Evolutionary conservation across 164 flowering plant genomes (phyloP).

Genomic region (Cinnamomum micranthum): DNA sequence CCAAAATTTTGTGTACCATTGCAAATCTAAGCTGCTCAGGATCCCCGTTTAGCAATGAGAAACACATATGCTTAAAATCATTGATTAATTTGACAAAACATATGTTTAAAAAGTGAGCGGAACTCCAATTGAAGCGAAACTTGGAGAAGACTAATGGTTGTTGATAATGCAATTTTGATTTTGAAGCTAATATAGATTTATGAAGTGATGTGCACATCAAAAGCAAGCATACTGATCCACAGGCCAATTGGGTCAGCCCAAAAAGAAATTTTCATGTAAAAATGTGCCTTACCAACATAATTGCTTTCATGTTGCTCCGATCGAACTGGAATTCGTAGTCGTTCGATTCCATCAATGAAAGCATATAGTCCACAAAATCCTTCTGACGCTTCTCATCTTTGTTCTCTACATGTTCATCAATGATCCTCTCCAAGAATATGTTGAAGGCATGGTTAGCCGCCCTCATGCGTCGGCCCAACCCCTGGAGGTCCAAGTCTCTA

Average conservation of each 20-base stretch:
- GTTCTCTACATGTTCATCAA: background rate
- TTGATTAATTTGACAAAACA: too few relatives aligned
- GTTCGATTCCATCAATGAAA: background rate
- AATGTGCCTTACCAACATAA: background rate
- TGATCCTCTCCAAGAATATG: background rate
- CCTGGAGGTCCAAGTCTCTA: background rate
- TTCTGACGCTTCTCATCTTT: background rate
- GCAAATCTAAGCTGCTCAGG: too few relatives aligned
- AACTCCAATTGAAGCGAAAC: too few relatives aligned
- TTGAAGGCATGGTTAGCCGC: background rate
- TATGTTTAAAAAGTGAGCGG: too few relatives aligned
- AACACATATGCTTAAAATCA: too few relatives aligned
- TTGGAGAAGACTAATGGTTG: too few relatives aligned
- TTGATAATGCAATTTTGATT: too few relatives aligned
- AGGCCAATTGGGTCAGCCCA: background rate
- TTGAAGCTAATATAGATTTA: too few relatives aligned
- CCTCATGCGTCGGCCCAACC: slow-evolving; percentile 1
- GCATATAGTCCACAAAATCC: background rate
- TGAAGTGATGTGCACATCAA: too few relatives aligned
- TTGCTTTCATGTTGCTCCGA: background rate
- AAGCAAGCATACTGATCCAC: too few relatives aligned
- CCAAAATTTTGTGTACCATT: too few relatives aligned
- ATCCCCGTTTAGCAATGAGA: too few relatives aligned
- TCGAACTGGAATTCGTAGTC: background rate
- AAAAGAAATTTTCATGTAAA: background rate